Percentiles rank a stretch among this genome's conserved stretches.
Evolutionary conservation across 176 grass and related monocot species (phyloP).

Genomic region (Alloteropsis semialata): DNA sequence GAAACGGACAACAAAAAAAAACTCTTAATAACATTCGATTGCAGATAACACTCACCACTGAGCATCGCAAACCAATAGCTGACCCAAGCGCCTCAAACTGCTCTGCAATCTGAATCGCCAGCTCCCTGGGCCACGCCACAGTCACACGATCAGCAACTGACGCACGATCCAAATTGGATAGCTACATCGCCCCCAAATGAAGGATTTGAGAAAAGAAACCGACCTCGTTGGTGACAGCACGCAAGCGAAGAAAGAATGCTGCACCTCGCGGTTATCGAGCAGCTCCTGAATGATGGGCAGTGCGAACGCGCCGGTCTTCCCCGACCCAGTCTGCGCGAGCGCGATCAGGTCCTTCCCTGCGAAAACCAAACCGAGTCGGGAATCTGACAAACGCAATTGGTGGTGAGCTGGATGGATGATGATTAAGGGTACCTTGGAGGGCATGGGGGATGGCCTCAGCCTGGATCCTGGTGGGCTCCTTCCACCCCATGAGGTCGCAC

Average conservation of each 20-base stretch:
- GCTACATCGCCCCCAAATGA: no score
- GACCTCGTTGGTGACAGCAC: conserved; percentile 64
- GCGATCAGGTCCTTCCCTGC: conserved; percentile 76
- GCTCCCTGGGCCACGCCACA: conserved; percentile 51
- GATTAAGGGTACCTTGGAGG: conserved; percentile 32
- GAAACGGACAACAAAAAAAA: background rate
- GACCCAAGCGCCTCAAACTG: no score
- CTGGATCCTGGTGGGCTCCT: background rate
- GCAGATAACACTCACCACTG: no score
- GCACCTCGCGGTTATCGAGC: conserved; percentile 28
- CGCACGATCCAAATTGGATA: background rate
- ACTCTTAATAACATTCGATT: background rate
- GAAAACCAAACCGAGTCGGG: background rate
- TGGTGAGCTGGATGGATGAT: background rate
- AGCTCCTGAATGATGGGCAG: conserved; percentile 74
- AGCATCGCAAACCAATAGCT: no score
- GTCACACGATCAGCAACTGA: background rate
- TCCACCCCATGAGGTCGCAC: background rate
- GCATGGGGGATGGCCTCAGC: conserved; percentile 37
- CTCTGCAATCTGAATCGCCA: no score
- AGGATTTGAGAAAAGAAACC: background rate
- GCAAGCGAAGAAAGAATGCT: conserved; percentile 70
- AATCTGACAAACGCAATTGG: no score
- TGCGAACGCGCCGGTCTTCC: conserved; percentile 86
- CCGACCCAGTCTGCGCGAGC: conserved; percentile 80